Conservation (phyloP, 2,329 filamentous ascomycete species). For the Helminthosporium solani region DNA sequence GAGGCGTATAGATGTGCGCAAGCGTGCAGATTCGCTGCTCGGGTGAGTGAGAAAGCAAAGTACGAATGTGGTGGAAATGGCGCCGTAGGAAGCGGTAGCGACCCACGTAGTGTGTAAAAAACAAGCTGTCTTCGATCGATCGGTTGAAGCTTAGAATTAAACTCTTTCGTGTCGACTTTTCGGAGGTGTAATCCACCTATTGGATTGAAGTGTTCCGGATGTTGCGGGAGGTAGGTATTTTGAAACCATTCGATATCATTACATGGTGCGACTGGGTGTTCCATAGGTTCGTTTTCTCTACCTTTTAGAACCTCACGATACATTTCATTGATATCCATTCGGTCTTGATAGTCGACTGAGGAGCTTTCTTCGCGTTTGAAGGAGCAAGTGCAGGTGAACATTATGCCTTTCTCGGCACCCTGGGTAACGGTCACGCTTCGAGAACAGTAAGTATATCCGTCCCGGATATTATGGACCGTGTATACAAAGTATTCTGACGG, state of each 20-base stretch:
- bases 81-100: conserved; percentile 32
- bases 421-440: conserved; percentile 56
- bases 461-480: conserved; percentile 51
- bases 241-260: conserved; percentile 27
- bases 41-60: conserved; percentile 7
- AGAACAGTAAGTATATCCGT: conserved; percentile 55
- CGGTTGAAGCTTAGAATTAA: conserved; percentile 44
- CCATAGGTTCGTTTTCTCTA: conserved; percentile 35
- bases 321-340: conserved; percentile 34
- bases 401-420: conserved; percentile 46
- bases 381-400: conserved; percentile 55
- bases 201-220: conserved; percentile 42
- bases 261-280: conserved; percentile 20
- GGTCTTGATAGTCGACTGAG: conserved; percentile 37
- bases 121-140: conserved; percentile 40
- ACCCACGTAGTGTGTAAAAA: conserved; percentile 35
- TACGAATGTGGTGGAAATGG: conserved; percentile 21
- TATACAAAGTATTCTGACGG: conserved; percentile 53
- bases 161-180: conserved; percentile 55
- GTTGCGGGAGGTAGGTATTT: conserved; percentile 29
- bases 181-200: conserved; percentile 50
- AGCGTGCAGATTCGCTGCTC: conserved; percentile 54
- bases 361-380: conserved; percentile 51
- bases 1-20: conserved; percentile 60
- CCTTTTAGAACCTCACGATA: conserved; percentile 38